Evolutionary conservation across 2,329 filamentous ascomycete genomes (phyloP).

Genomic region (Aspergillus sp.): DNA sequence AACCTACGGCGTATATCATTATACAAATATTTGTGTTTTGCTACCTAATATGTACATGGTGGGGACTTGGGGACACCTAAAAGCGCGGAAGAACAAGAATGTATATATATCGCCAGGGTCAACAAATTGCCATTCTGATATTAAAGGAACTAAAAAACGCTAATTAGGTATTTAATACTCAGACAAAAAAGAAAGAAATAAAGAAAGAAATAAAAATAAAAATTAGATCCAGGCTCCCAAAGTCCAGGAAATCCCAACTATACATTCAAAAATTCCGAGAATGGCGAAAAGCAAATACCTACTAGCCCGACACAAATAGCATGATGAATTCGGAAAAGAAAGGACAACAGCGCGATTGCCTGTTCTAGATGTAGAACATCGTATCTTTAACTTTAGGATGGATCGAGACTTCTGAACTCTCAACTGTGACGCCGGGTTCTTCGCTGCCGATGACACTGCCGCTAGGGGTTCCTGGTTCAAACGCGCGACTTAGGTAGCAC

Average conservation of each 20-base stretch:
- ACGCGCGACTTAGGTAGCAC: conserved; percentile 66
- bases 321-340: neutral
- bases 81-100: neutral
- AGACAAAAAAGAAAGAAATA: neutral
- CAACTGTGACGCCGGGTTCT: neutral
- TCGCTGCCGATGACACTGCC: conserved; percentile 25
- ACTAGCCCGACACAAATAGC: neutral
- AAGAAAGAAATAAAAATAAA: too few species aligned
- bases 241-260: neutral
- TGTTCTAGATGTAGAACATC: conserved; percentile 41
- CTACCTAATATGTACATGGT: too few species aligned
- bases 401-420: conserved; percentile 23
- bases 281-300: neutral
- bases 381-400: conserved; percentile 31
- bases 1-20: too few species aligned
- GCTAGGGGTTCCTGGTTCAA: conserved; percentile 47
- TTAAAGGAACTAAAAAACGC: too few species aligned
- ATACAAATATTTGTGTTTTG: too few species aligned
- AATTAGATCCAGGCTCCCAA: neutral
- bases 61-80: too few species aligned
- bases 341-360: too few species aligned
- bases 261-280: neutral
- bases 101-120: neutral
- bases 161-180: neutral
- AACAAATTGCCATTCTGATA: neutral